These are phyloP conservation scores for Thymus mandschuricus DNA, from an alignment of 257 asterid genomes.

Conservation along the genomic window DNA sequence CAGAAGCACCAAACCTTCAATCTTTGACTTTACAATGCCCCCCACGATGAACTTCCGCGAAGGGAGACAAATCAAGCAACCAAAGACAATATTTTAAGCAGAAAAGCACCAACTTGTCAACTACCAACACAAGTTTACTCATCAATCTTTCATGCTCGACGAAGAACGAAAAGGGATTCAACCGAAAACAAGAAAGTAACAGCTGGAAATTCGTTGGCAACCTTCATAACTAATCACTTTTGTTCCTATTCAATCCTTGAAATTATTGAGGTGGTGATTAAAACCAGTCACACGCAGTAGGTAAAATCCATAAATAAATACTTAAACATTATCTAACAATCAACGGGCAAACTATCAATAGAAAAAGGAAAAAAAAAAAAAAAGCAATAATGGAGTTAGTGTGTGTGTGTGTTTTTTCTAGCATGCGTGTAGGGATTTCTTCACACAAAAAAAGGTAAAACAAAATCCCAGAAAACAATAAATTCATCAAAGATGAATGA, in stretches of 20 bases:
- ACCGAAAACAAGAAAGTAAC: constrained; percentile 22
- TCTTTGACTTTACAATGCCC: constrained; percentile 39
- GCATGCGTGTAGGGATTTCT: constrained; percentile 41
- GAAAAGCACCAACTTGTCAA: constrained; percentile 26
- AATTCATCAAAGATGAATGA: constrained; percentile 1
- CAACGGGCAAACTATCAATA: constrained; percentile 26
- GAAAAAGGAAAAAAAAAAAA: not conserved
- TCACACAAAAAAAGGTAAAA: not conserved
- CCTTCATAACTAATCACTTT: constrained; percentile 24
- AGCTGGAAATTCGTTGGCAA: constrained; percentile 45
- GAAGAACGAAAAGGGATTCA: not conserved
- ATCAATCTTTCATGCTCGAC: constrained; percentile 22
- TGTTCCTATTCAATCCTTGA: constrained; percentile 24
- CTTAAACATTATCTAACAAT: constrained; percentile 30
- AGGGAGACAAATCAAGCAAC: constrained; percentile 20
- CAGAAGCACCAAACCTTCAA: constrained; percentile 18
- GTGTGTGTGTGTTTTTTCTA: constrained; percentile 24
- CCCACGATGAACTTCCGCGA: constrained; percentile 28
- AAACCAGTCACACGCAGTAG: constrained; percentile 42
- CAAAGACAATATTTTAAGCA: constrained; percentile 25
- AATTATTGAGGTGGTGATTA: constrained; percentile 30
- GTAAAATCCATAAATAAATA: constrained; percentile 38
- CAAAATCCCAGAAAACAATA: not conserved
- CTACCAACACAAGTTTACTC: constrained; percentile 9
- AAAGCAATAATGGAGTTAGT: constrained; percentile 37